Base-by-base conservation (phyloP, 2,329 filamentous ascomycete genomes). In the Laburnicola sp. region DNA sequence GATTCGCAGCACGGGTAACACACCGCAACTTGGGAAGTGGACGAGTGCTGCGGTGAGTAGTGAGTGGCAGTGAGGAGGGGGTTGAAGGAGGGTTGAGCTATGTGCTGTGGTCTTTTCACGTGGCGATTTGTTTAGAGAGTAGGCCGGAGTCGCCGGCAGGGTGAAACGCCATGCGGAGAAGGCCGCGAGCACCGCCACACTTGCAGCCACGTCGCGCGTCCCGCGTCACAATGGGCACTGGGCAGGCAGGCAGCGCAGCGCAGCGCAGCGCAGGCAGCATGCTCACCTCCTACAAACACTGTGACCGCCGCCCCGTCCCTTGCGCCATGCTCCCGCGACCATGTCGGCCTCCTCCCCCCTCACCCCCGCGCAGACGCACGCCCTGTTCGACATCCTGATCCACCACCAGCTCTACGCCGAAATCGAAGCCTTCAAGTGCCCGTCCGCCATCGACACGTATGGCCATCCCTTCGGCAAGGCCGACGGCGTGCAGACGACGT, bases 381-480 rank as follows among this genome's bases (percentile, higher is more conserved):
- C 80, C 38, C 74, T 82, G 37, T 78, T 82, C 63, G 80, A 82
- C 60, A 75, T 82, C 58, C 66, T 82, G 32, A 80, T 77, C 49
- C 80, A 82, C 64, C 73, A 78, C 67, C 77, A 81, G 60, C 77
- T 79, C 35, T 82, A 82, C 70, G 71, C 80, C 9, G 89, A 94
- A 71, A 88, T 91, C 54, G 81, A 87, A 65, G 80, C 80, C 54
- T 91, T 92, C 78, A 89, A 86, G 63, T 73, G 79, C 32, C 82
- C 87, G 0, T 74, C 78, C 2, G 82, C 85, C 26, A 86, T 91
- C 52, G 77, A 80, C 51, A 71, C 78, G 22, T 91, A 90, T 74
- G 88, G 89, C 10, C 84, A 82, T 56, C 89, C 89, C 0, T 91
- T 92, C 70, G 73, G 71, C 51, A 78, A 68, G 57, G 68, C 59